A percentile compares a stretch with the other conserved stretches of the same genome.
Conservation (phyloP, 2,329 filamentous ascomycete genomes). For the Fusarium stilboides region DNA sequence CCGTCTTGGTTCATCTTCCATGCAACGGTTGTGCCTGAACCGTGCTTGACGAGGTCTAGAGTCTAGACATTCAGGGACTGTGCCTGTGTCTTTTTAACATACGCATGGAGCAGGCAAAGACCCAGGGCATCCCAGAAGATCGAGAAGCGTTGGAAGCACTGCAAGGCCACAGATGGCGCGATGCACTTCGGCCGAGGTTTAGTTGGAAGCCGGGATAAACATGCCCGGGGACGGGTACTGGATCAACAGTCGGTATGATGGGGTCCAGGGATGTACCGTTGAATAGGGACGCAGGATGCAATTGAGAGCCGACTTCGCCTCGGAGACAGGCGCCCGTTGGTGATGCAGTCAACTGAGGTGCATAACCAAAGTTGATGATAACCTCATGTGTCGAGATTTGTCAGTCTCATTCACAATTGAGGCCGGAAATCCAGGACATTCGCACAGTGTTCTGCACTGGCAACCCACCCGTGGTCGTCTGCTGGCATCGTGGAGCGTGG, state of each 20-base stretch:
- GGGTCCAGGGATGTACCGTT: slow-evolving; percentile 12
- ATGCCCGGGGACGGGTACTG: slow-evolving; percentile 21
- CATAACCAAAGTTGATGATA: slow-evolving; percentile 17
- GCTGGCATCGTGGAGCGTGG: slow-evolving; percentile 39
- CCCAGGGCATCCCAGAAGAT: slow-evolving; percentile 27
- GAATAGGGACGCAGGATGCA: not conserved
- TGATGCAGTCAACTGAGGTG: not conserved
- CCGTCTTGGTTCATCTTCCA: slow-evolving; percentile 21
- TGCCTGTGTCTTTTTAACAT: slow-evolving; percentile 18
- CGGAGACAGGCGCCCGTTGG: not conserved
- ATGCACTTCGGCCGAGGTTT: slow-evolving; percentile 44
- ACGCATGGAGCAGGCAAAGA: slow-evolving; percentile 38
- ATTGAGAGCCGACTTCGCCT: not conserved
- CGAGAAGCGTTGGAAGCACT: slow-evolving; percentile 32
- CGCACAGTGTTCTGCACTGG: slow-evolving; percentile 51
- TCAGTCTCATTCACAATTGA: not conserved
- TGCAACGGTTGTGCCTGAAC: slow-evolving; percentile 30
- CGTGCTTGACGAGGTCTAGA: slow-evolving; percentile 18
- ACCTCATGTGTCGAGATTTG: slow-evolving; percentile 10
- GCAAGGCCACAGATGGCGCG: slow-evolving; percentile 42
- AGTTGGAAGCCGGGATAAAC: slow-evolving; percentile 26
- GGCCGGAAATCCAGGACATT: slow-evolving; percentile 23
- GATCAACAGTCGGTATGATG: slow-evolving; percentile 2
- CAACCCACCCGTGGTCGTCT: slow-evolving; percentile 45
- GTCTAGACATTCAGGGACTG: not conserved